Percentiles rank a stretch among this genome's conserved stretches.
Evolutionary conservation across 805 yeast genomes (phyloP).

Genomic region (Lachancea sp.): DNA sequence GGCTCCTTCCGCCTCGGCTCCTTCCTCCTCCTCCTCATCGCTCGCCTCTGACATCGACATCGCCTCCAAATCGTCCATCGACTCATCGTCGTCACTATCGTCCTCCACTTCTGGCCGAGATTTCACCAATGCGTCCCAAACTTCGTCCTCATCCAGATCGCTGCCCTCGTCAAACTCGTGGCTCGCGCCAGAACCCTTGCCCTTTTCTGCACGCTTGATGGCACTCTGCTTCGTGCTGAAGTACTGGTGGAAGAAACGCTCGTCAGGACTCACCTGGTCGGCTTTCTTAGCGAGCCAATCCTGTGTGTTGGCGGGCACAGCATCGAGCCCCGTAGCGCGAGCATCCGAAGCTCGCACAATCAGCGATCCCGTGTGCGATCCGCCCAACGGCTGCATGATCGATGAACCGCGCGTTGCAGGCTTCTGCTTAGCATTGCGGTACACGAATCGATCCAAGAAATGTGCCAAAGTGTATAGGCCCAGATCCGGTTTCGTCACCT

Average conservation of each 20-base stretch:
- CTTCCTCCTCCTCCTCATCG: constrained; percentile 14
- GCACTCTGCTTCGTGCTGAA: constrained; percentile 54
- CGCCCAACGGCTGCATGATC: constrained; percentile 96
- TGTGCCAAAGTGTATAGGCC: constrained; percentile 83
- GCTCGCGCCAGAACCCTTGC: constrained; percentile 28
- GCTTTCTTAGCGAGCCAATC: constrained; percentile 70
- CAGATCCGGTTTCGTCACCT: constrained; percentile 70
- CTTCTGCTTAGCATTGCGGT: constrained; percentile 83
- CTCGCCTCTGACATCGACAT: constrained; percentile 19
- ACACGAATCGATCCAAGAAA: constrained; percentile 92
- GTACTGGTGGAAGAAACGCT: constrained; percentile 80
- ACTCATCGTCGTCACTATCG: constrained; percentile 37
- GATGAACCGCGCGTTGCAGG: constrained; percentile 74
- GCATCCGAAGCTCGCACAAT: constrained; percentile 58
- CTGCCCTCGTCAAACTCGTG: constrained; percentile 33
- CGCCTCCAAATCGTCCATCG: constrained; percentile 26
- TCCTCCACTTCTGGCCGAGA: constrained; percentile 69
- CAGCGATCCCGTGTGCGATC: constrained; percentile 50
- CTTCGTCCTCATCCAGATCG: constrained; percentile 60
- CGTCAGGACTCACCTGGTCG: constrained; percentile 74
- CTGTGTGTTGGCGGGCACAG: constrained; percentile 75
- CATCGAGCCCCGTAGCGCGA: constrained; percentile 64
- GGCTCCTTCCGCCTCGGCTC: constrained; percentile 26
- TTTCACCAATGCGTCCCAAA: constrained; percentile 74
- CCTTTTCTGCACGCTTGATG: constrained; percentile 28